Base-by-base conservation (phyloP, 805 yeast genomes). In the Monosporozyma unispora region DNA sequence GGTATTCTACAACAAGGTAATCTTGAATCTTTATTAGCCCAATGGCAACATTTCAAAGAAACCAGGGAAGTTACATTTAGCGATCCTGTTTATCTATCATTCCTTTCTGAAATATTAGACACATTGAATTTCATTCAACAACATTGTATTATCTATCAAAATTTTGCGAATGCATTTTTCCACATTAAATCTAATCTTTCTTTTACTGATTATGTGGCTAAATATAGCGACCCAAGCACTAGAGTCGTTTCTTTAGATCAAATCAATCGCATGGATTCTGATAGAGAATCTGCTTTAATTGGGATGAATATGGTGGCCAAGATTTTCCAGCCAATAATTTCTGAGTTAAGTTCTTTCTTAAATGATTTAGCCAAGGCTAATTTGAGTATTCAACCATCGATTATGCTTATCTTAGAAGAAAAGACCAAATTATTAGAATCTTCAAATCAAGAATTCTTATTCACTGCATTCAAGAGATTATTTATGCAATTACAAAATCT, bases 381-480 rank as follows among this genome's bases (percentile, higher is more conserved):
- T 37, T 67, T 68, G 37, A 59, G 74, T 10, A 70, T 72, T 29
- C 63, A 69, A 14, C 79, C 82, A 0, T 65, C 70, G 3, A 55
- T 78, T 1, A 52, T 75, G 44, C 56, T 72, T 1, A 61, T 71
- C 37, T 55, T 79, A 9, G 82, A 80, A 50, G 49, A 54, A 7
- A 56, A 65, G 23, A 63, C 68, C 5, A 57, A 56, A 22, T 59
- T 57, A 10, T 59, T 72, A 18, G 74, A 74, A 9, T 67, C 77
- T 8, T 70, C 82, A 1, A 77, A 79, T 60, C 89, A 83, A 59
- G 96, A 86, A 54, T 87, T 75, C 56, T 67, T 76, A 19, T 69
- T 77, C 51, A 71, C 74, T 38, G 70, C 75, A 47, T 69, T 83
- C 52, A 71, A 70, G 29, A 78, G 77, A 52, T 54, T 81, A 4